Evolutionary conservation across 164 flowering plant genomes (phyloP).

Genomic region (Magnolia officinalis): DNA sequence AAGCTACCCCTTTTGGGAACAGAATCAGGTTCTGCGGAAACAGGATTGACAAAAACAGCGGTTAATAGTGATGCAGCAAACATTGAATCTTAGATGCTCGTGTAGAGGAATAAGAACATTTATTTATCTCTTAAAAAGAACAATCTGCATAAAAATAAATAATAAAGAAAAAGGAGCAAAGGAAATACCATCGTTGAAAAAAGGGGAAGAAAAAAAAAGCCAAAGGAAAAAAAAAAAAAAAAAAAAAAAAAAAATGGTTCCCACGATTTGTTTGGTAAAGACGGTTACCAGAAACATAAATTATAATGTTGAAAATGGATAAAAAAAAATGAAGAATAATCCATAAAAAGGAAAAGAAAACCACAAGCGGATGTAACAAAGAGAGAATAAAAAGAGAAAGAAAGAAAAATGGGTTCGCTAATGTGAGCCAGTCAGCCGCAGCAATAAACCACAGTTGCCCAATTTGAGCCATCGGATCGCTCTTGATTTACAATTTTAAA

Average conservation of each 20-base stretch:
- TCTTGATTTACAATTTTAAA: no score
- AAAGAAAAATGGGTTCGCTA: background rate
- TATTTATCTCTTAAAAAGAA: background rate
- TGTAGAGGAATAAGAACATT: background rate
- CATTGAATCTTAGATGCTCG: slow-evolving; percentile 2
- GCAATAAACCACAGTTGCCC: background rate
- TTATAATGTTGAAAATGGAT: background rate
- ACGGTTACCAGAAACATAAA: background rate
- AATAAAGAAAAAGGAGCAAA: background rate
- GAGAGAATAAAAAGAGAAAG: background rate
- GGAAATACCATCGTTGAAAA: background rate
- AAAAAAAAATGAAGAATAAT: background rate
- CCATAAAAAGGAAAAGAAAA: background rate
- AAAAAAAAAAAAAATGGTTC: background rate
- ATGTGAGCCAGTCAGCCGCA: background rate
- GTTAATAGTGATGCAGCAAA: background rate
- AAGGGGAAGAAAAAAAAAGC: background rate
- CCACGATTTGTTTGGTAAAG: background rate
- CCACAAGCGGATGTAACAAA: background rate
- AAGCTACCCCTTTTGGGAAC: background rate
- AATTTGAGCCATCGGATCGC: no score
- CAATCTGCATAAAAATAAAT: background rate
- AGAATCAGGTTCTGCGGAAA: background rate
- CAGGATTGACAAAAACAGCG: background rate
- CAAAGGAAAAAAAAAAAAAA: background rate